A percentile compares a stretch with the other conserved stretches of the same genome.
These are phyloP conservation scores for Solidago caesia DNA, from an alignment of 129 eudicot genomes.

Conservation along the genomic window DNA sequence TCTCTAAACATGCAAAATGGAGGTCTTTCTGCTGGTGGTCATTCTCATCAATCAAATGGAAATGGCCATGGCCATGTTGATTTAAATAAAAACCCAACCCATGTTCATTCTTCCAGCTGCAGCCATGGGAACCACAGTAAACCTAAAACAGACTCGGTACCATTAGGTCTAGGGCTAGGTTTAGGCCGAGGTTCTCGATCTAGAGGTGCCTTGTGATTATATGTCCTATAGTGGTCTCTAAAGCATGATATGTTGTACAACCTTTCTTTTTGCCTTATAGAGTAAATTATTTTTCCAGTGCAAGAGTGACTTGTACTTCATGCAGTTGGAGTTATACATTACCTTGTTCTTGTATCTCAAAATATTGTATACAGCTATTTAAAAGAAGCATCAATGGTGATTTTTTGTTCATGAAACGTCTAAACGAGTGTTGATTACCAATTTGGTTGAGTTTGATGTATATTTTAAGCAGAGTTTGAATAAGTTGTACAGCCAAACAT, in stretches of 20 bases:
- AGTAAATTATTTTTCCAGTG: conserved; percentile 26
- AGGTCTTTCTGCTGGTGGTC: conserved; percentile 23
- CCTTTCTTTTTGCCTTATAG: conserved; percentile 20
- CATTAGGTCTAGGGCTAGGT: conserved; percentile 83
- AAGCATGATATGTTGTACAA: conserved; percentile 26
- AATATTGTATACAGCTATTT: conserved; percentile 30
- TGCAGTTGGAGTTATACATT: conserved; percentile 21
- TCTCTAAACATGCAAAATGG: conserved; percentile 46
- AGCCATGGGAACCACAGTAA: conserved; percentile 50
- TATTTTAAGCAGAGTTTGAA: too few relatives aligned
- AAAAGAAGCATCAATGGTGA: conserved; percentile 14
- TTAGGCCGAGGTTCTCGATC: conserved; percentile 66
- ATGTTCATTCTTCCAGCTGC: conserved; percentile 74
- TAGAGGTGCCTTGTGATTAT: conserved; percentile 46
- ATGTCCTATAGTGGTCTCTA: conserved; percentile 16
- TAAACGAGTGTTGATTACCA: background rate
- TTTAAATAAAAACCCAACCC: conserved; percentile 13
- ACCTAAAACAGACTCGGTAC: conserved; percentile 51
- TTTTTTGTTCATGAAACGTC: conserved; percentile 17
- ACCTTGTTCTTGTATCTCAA: conserved; percentile 22
- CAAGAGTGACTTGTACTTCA: conserved; percentile 22
- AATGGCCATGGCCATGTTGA: conserved; percentile 39
- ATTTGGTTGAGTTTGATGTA: background rate
- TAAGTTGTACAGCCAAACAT: too few relatives aligned
- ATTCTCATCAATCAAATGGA: conserved; percentile 64